Evolutionary conservation across 2,329 filamentous ascomycete species (phyloP).

Genomic region (Sporothrix globosa): DNA sequence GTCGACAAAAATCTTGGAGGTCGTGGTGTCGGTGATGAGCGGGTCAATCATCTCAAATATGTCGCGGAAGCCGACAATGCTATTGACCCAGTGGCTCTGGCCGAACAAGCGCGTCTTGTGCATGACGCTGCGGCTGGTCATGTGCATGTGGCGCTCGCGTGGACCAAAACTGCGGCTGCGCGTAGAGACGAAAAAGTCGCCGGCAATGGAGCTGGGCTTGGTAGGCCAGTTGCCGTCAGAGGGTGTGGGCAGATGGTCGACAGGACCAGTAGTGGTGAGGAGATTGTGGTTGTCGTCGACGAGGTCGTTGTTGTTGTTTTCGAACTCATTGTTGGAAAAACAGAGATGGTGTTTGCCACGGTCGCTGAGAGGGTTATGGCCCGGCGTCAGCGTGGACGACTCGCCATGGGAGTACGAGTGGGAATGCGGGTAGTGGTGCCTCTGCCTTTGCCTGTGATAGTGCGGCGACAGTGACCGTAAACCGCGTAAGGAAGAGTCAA

Average conservation of each 20-base stretch:
- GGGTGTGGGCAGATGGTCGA: not conserved
- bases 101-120: constrained; percentile 61
- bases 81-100: constrained; percentile 58
- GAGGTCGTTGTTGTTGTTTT: not conserved
- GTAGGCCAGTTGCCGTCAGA: constrained; percentile 16
- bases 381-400: not conserved
- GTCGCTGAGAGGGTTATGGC: not conserved
- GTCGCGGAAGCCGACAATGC: constrained; percentile 32
- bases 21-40: constrained; percentile 43
- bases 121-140: constrained; percentile 34
- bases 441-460: not conserved
- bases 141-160: constrained; percentile 29
- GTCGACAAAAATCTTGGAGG: constrained; percentile 41
- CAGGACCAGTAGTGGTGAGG: not conserved
- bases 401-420: constrained; percentile 1
- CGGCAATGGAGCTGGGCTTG: constrained; percentile 8
- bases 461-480: not conserved
- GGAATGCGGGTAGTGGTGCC: not conserved
- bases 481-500: not conserved
- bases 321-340: constrained; percentile 12
- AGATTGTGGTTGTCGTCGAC: not conserved
- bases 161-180: not conserved
- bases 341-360: constrained; percentile 5
- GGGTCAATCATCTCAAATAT: constrained; percentile 31
- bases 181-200: constrained; percentile 23